phyloP scores from a whole-genome alignment of 2,329 filamentous ascomycete species.

The Fusarium brachygibbosum region DNA sequence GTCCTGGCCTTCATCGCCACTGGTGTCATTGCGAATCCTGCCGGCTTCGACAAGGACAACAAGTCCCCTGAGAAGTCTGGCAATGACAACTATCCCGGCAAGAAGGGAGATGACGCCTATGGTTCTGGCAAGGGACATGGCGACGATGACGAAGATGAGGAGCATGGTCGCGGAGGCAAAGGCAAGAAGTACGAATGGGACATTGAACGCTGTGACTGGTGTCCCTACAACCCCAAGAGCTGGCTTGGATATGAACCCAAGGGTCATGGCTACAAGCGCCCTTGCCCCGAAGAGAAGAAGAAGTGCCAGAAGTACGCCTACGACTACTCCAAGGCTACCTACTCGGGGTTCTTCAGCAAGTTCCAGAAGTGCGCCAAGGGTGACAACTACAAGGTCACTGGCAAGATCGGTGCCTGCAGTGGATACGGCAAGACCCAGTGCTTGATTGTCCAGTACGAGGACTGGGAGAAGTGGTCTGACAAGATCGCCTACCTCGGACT shows the following conservation, averaged over 20 bases:
- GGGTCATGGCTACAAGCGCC: constrained; percentile 6
- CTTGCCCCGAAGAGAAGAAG: constrained; percentile 39
- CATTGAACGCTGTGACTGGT: constrained; percentile 20
- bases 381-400: constrained; percentile 36
- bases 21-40: constrained; percentile 31
- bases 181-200: constrained; percentile 35
- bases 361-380: constrained; percentile 27
- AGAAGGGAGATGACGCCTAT: constrained; percentile 3
- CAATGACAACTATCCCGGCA: not conserved
- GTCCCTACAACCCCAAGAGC: constrained; percentile 21
- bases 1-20: constrained; percentile 36
- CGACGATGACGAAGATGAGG: constrained; percentile 5
- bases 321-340: constrained; percentile 27
- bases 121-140: not conserved
- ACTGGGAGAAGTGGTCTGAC: constrained; percentile 28
- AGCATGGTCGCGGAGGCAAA: constrained; percentile 15
- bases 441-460: constrained; percentile 34
- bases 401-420: constrained; percentile 23
- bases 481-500: constrained; percentile 37
- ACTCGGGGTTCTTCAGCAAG: constrained; percentile 15
- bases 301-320: constrained; percentile 37
- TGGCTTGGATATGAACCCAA: constrained; percentile 6
- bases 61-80: not conserved
- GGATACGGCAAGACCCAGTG: constrained; percentile 27
- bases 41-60: constrained; percentile 6